A percentile compares a stretch with the other conserved stretches of the same genome.
Evolutionary conservation across 352 stramenopile genomes (phyloP).

Genomic region (Thalassiosira livingstoniorum): DNA sequence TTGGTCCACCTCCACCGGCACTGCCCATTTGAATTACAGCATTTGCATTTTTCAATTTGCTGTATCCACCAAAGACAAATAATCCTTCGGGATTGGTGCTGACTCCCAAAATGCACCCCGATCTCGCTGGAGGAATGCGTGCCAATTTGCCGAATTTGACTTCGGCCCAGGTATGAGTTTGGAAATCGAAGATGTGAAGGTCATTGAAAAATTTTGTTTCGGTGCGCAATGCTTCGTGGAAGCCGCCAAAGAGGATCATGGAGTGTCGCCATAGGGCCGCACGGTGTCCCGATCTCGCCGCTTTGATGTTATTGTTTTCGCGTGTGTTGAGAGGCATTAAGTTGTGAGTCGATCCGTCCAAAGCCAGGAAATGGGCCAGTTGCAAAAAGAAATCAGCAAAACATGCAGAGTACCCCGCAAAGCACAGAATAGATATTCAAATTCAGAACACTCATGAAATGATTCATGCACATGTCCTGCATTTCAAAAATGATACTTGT

Average conservation of each 20-base stretch:
- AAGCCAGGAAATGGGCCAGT: background rate
- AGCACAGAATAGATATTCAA: no score
- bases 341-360: no score
- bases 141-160: slow-evolving; percentile 75
- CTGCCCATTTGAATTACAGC: slow-evolving; percentile 58
- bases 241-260: slow-evolving; percentile 96
- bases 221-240: slow-evolving; percentile 91
- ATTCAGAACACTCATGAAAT: no score
- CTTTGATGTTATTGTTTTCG: slow-evolving; percentile 6
- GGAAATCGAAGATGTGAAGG: slow-evolving; percentile 87
- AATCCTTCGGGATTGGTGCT: slow-evolving; percentile 83
- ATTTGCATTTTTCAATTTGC: slow-evolving; percentile 92
- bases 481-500: no score
- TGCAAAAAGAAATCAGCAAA: no score
- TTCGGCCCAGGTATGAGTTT: slow-evolving; percentile 80
- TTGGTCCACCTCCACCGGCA: slow-evolving; percentile 41
- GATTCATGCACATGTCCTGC: no score
- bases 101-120: slow-evolving; percentile 74
- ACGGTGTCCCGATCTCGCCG: slow-evolving; percentile 75
- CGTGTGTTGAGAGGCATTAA: no score
- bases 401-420: no score
- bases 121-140: slow-evolving; percentile 70
- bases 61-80: slow-evolving; percentile 95
- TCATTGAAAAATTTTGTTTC: slow-evolving; percentile 94
- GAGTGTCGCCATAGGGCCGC: slow-evolving; percentile 91